Base-by-base conservation (phyloP, 305 asterid species). In the Fraxinus latifolia region DNA sequence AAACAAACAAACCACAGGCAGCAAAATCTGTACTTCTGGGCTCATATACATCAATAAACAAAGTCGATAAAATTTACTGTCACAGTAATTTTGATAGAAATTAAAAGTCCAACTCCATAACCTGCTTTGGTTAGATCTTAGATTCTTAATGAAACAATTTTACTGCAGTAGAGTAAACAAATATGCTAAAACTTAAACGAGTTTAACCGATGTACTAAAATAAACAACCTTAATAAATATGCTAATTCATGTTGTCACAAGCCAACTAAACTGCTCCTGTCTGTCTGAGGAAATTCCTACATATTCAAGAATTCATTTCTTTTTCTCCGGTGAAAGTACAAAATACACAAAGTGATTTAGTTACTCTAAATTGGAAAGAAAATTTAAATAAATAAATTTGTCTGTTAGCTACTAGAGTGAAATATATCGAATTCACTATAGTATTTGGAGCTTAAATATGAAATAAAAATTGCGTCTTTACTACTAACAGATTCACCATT, bases 251-350 rank as follows among this genome's bases (percentile, higher is more conserved):
- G 25, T 17, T 5, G 65, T 53, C 25, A 53, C 65, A 53, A 53
- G 65, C 31, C 70, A 60, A 60, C 31, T 19, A 21, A 60, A 21
- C 32, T 60, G 32, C 19, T 47, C 19, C 71, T 60, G 27, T 15
- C 31, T 60, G 32, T 86, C 85, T 86, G 84, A 76, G 71, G 71
- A 72, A 86, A 84, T 85, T 85, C 91, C 83, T 76, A 42, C 78
- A 68, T 60, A 71, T 23, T 27, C 87, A 77, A 14, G 79, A 86
- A 84, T 79, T 79, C 74, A n/a, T 75, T 36, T 80, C 72, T 83
- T 34, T 29, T 53, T 83, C 77, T 87, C 50, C 6, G 4, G 65
- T 33, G 34, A 73, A 53, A 34, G 77, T 83, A 73, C 76, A 72
- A 81, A 19, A 36, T 77, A 32, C 55, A 12, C 31, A 4, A 7